Evolutionary conservation across 192 early-diverging fungal species (phyloP).

Genomic region (Lunasporangiospora selenospora): DNA sequence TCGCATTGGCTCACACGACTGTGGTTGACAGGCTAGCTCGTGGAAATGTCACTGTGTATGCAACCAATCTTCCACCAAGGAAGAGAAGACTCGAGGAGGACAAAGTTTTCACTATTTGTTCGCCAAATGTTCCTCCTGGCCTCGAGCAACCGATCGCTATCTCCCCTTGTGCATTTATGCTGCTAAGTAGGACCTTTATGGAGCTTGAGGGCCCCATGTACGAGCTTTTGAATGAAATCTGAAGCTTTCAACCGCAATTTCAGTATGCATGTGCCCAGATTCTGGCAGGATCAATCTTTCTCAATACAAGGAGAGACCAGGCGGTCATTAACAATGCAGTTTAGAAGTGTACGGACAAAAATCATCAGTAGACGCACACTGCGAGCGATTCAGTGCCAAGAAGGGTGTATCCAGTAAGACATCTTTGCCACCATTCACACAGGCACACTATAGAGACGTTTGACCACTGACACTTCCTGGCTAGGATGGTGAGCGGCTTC

Average conservation of each 20-base stretch:
- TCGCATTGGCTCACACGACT: not conserved
- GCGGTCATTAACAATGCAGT: slow-evolving; percentile 23
- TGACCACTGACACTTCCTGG: no score
- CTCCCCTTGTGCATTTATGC: slow-evolving; percentile 5
- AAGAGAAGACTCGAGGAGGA: not conserved
- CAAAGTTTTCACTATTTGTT: not conserved
- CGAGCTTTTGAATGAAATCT: slow-evolving; percentile 14
- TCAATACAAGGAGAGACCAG: slow-evolving; percentile 16
- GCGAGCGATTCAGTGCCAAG: slow-evolving; percentile 18
- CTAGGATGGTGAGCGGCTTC: no score
- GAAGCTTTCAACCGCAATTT: slow-evolving; percentile 16
- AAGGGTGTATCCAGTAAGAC: slow-evolving; percentile 10
- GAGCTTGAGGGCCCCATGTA: slow-evolving; percentile 6
- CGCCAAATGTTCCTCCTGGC: not conserved
- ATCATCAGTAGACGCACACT: slow-evolving; percentile 20
- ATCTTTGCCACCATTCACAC: slow-evolving; percentile 8
- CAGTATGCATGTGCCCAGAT: slow-evolving; percentile 28
- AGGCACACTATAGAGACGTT: slow-evolving; percentile 7
- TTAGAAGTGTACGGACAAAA: slow-evolving; percentile 8
- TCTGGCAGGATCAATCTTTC: slow-evolving; percentile 19
- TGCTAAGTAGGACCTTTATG: not conserved
- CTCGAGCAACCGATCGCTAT: not conserved
- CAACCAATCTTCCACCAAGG: no score
- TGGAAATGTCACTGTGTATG: no score
- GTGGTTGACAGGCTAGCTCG: not conserved